A percentile compares a stretch with the other conserved stretches of the same genome.
Evolutionary conservation across 257 asterid genomes (phyloP).

Genomic region (Rehmannia glutinosa): DNA sequence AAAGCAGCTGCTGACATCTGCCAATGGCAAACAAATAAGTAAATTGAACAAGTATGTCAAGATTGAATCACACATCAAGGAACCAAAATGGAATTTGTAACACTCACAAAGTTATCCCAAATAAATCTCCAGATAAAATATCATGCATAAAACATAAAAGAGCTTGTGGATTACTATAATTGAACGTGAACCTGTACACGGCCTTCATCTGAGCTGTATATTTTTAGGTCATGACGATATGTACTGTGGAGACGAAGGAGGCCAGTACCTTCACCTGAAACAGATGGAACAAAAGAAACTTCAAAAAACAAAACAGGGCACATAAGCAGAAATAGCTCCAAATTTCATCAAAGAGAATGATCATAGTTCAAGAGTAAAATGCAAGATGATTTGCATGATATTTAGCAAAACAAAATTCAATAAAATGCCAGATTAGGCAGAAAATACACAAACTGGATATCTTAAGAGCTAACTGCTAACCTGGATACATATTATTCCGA

Average conservation of each 20-base stretch:
- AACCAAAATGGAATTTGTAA: conserved; percentile 2
- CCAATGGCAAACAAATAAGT: conserved; percentile 4
- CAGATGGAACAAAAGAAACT: conserved; percentile 17
- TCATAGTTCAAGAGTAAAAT: conserved; percentile 1
- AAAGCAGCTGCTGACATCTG: conserved; percentile 99
- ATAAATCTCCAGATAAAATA: conserved; percentile 1
- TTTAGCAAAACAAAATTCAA: not conserved
- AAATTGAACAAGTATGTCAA: conserved; percentile 2
- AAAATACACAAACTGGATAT: conserved; percentile 1
- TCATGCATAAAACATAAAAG: conserved; percentile 2
- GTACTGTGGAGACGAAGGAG: conserved; percentile 99
- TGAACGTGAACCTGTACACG: conserved; percentile 81
- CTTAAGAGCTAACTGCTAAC: conserved; percentile 32
- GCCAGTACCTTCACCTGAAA: conserved; percentile 97
- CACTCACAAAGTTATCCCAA: not conserved
- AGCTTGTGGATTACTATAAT: conserved; percentile 1
- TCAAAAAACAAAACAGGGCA: not conserved
- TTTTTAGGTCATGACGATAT: conserved; percentile 92
- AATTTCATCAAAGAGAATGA: conserved; percentile 7
- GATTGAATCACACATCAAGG: not conserved
- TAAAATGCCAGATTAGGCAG: conserved; percentile 9
- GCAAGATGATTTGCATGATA: not conserved
- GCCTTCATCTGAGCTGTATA: conserved; percentile 98
- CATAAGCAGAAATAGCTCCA: conserved; percentile 2
- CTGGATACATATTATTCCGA: conserved; percentile 97